Percentiles rank a stretch among this genome's conserved stretches.
Evolutionary conservation across 2,329 filamentous ascomycete species (phyloP).

Genomic region (Setomelanomma holmii): DNA sequence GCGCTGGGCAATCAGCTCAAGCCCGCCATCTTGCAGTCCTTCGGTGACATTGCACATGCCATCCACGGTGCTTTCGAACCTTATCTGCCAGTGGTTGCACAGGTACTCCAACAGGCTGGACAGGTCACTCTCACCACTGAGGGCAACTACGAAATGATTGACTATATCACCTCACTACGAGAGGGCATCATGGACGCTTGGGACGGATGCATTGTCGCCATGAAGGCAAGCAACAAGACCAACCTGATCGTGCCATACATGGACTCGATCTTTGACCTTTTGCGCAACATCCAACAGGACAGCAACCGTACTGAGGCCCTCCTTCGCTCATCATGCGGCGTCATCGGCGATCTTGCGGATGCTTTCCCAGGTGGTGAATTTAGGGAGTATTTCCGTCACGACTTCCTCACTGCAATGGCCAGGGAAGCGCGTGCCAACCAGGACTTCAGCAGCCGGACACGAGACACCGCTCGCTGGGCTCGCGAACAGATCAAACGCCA

Average conservation of each 20-base stretch:
- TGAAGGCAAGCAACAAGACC: constrained; percentile 82
- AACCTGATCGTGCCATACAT: constrained; percentile 78
- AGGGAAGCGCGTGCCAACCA: constrained; percentile 90
- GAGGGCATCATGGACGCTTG: constrained; percentile 99
- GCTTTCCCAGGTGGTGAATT: constrained; percentile 92
- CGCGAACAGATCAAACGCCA: constrained; percentile 98
- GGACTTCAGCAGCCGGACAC: constrained; percentile 83
- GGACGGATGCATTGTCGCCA: constrained; percentile 93
- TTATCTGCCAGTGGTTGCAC: constrained; percentile 89
- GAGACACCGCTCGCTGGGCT: constrained; percentile 96
- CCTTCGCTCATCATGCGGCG: constrained; percentile 94
- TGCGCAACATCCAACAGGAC: constrained; percentile 81
- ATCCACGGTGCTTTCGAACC: constrained; percentile 92
- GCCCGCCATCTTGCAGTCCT: constrained; percentile 96
- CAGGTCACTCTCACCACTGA: constrained; percentile 80
- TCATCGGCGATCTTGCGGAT: constrained; percentile 94
- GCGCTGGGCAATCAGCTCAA: constrained; percentile 96
- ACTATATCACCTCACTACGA: constrained; percentile 92
- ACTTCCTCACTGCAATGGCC: constrained; percentile 89
- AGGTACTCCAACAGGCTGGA: constrained; percentile 92
- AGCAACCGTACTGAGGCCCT: constrained; percentile 89
- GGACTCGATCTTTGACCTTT: constrained; percentile 83
- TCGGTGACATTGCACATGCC: constrained; percentile 95
- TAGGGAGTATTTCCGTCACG: constrained; percentile 81
- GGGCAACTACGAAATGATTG: constrained; percentile 91